phyloP scores from a whole-genome alignment of 352 stramenopile species.

The Hyaloperonospora arabidopsidis region DNA sequence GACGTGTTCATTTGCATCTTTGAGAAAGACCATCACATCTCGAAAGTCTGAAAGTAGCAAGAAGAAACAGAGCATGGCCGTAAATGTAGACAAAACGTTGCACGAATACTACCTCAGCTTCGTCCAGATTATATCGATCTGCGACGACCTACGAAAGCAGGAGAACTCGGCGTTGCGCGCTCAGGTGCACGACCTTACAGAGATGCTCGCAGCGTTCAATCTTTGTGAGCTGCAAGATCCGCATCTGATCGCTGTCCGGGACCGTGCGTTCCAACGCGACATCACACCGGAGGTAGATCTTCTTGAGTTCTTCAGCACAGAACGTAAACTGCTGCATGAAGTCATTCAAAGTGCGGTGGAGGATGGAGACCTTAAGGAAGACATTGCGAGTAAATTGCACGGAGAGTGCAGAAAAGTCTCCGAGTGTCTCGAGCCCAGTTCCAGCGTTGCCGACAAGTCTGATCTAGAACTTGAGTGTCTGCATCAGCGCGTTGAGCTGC shows the following conservation, averaged over 20 bases:
- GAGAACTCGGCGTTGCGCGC: slow-evolving; percentile 17
- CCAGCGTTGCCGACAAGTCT: neutral
- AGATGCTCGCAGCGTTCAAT: slow-evolving; percentile 26
- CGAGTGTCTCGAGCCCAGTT: slow-evolving; percentile 1
- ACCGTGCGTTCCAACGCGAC: slow-evolving; percentile 24
- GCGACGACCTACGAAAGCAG: slow-evolving; percentile 8
- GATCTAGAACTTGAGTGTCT: slow-evolving; percentile 7
- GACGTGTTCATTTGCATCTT: no score
- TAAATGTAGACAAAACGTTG: no score
- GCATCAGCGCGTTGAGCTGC: slow-evolving; percentile 15
- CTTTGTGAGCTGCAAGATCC: slow-evolving; percentile 18
- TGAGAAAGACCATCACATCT: no score
- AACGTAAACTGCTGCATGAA: slow-evolving; percentile 12
- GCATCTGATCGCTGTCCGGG: slow-evolving; percentile 17
- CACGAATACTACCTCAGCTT: no score
- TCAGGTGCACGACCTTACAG: slow-evolving; percentile 23
- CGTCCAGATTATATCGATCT: slow-evolving; percentile 4
- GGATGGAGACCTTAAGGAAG: neutral
- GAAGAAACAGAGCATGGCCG: no score
- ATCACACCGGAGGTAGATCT: slow-evolving; percentile 12
- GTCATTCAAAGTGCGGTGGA: slow-evolving; percentile 3
- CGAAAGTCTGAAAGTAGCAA: no score
- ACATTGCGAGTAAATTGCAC: neutral
- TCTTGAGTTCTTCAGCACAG: slow-evolving; percentile 7
- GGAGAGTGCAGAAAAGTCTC: neutral